phyloP scores from a whole-genome alignment of 2,329 filamentous ascomycete species.

The Alternaria gaisen region DNA sequence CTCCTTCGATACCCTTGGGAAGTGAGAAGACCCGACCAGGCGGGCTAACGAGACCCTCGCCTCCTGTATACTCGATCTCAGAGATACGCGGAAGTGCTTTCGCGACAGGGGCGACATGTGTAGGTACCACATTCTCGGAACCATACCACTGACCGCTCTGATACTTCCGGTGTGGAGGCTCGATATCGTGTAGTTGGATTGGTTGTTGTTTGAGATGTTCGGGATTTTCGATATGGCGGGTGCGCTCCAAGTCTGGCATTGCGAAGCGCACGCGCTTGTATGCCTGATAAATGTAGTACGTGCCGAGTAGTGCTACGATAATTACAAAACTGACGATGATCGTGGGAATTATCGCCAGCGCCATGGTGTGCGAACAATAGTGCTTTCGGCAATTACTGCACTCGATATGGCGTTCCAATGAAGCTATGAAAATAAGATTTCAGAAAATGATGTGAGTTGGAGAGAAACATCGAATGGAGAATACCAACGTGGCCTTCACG shows the following conservation, averaged over 20 bases:
- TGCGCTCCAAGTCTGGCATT: background rate
- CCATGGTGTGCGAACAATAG: background rate
- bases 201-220: background rate
- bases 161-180: background rate
- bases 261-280: background rate
- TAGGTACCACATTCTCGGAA: background rate
- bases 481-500: too few relatives aligned
- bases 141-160: conserved; percentile 8
- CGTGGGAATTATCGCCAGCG: background rate
- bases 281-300: background rate
- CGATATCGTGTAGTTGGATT: background rate
- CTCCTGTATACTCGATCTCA: background rate
- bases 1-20: background rate
- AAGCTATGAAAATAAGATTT: too few relatives aligned
- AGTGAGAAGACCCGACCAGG: background rate
- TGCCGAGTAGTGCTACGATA: background rate
- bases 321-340: conserved; percentile 1
- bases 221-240: background rate
- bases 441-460: too few relatives aligned
- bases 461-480: too few relatives aligned
- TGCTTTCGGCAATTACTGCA: too few relatives aligned
- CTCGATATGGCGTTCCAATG: too few relatives aligned
- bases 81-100: background rate
- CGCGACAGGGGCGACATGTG: background rate
- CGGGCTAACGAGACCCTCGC: conserved; percentile 6